Evolutionary conservation across 768 basidiomycete genomes (phyloP), one percentile per base, ranked within the genome.

Genomic region (Royoungia palumana): DNA sequence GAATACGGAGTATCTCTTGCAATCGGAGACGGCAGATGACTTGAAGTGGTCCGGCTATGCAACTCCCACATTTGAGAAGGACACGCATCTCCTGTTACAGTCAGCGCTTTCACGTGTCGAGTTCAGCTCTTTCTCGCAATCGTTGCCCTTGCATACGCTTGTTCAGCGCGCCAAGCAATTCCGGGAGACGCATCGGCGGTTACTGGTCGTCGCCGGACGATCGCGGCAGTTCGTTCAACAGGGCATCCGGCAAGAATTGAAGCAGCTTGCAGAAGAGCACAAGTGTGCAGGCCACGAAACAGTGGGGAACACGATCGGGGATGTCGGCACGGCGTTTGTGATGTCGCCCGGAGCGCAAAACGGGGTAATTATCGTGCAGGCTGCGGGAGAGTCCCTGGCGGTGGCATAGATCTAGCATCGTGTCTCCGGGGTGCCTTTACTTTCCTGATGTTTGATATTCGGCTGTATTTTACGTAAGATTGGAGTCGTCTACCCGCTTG

Each of bases 21-120:
- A 78, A 4, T 94, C 90, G 0, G 81, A 87, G 19, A 87, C 88
- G 1, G 91, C 91, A 1, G 94, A 97, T 64, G 81, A 83, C 58
- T 55, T 94, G 22, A 59, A 81, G 19, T 94, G 93, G 91, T 72
- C 76, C 1, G 78, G 77, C 35, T 88, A 81, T 57, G 73, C 83
- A 6, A 54, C 52, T 12, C 50, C 57, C 8, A 20, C 9, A n/a
- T 25, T 38, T 16, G 56, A 58, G 10, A 43, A 51, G 17, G 56
- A 56, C 7, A 30, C 44, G 2, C 46, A 44, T 1, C 30, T 45
- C 0, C 51, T 27, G 0, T 4, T 63, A 19, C 58, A 51, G 5
- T 40, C 50, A 0, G 80, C 86, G 16, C 75, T 88, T n/a, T 66
- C 76, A 2, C 79, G 89, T 22, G 79, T 94, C 39, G 65, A 69